Conservation (phyloP, 192 early-diverging fungal genomes). For the Funneliformis mosseae region DNA sequence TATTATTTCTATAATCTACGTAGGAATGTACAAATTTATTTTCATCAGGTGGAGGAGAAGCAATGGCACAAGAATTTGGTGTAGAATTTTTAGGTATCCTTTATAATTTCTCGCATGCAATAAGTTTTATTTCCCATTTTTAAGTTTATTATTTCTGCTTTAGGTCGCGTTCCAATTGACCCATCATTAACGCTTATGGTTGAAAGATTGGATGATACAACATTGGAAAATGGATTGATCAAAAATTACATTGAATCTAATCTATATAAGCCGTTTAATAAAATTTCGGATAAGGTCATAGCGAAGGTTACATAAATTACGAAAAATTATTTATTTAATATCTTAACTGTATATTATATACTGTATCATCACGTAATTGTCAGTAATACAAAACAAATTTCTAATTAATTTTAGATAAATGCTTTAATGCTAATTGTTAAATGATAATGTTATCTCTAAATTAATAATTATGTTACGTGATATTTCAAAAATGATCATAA, state of each 20-base stretch:
- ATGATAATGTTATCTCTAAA: too few species aligned
- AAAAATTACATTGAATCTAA: slow-evolving; percentile 54
- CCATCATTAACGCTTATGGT: slow-evolving; percentile 72
- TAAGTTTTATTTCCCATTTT: neutral
- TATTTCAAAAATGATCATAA: too few species aligned
- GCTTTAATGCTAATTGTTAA: too few species aligned
- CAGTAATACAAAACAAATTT: too few species aligned
- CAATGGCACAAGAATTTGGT: slow-evolving; percentile 82
- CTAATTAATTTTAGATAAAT: too few species aligned
- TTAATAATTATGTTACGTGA: too few species aligned
- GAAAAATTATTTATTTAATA: neutral
- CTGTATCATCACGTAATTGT: too few species aligned
- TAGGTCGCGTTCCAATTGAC: slow-evolving; percentile 85
- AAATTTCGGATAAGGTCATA: slow-evolving; percentile 50
- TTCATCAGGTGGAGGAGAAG: slow-evolving; percentile 90
- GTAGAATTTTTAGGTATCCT: slow-evolving; percentile 76
- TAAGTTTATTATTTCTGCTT: neutral
- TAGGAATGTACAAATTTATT: slow-evolving; percentile 88
- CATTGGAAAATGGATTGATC: slow-evolving; percentile 42
- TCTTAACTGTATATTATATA: too few species aligned
- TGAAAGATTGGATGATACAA: slow-evolving; percentile 44
- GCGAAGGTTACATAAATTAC: slow-evolving; percentile 30
- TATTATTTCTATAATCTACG: slow-evolving; percentile 51
- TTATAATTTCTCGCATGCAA: neutral
- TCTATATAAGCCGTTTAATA: slow-evolving; percentile 56